Conservation (phyloP, 2,329 filamentous ascomycete species). For the Talaromyces pinophilus region DNA sequence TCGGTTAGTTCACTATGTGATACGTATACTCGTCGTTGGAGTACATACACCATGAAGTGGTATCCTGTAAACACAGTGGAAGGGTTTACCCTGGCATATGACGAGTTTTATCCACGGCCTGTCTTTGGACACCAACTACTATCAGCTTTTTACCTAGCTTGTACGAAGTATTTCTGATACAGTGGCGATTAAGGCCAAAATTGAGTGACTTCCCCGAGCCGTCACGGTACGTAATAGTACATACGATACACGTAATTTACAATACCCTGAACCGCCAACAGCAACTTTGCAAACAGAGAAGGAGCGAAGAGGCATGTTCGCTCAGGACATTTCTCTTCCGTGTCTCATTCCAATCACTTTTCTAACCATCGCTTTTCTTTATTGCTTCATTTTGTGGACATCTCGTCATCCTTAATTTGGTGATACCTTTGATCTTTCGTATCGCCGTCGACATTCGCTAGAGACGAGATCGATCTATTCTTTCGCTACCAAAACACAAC, state of each 20-base stretch:
- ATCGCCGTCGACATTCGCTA: conserved; percentile 22
- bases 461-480: conserved; percentile 14
- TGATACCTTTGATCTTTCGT: neutral
- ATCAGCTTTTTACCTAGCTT: neutral
- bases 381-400: conserved; percentile 2
- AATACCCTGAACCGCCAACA: conserved; percentile 3
- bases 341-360: conserved; percentile 15
- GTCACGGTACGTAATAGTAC: neutral
- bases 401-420: conserved; percentile 8
- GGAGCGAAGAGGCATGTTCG: conserved; percentile 11
- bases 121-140: neutral
- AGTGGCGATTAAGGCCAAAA: neutral
- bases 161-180: neutral
- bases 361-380: conserved; percentile 7
- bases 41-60: neutral
- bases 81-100: neutral
- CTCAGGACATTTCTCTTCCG: conserved; percentile 7
- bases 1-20: neutral
- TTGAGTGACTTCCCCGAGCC: neutral
- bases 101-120: neutral
- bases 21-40: neutral
- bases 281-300: conserved; percentile 9
- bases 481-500: conserved; percentile 16
- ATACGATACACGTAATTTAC: neutral
- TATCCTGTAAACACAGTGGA: neutral